Percentiles rank a stretch among this genome's conserved stretches.
phyloP scores from a whole-genome alignment of 257 asterid species.

The Gentiana macrophylla region DNA sequence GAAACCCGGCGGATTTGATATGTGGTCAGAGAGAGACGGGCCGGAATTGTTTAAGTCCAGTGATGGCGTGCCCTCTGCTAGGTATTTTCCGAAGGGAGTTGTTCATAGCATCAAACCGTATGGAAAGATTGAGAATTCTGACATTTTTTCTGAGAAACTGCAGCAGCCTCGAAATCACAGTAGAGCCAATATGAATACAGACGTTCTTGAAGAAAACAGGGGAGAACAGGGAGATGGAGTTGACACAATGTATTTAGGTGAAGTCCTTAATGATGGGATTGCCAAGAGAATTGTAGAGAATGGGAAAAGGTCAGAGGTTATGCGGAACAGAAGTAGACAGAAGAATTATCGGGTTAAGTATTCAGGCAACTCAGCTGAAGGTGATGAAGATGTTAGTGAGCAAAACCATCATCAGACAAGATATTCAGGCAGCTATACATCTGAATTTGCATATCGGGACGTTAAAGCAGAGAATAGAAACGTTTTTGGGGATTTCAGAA shows the following conservation, averaged over 20 bases:
- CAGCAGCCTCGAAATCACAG: background rate
- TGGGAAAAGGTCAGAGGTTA: conserved; percentile 14
- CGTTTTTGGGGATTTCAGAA: too few relatives aligned
- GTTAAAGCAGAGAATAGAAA: too few relatives aligned
- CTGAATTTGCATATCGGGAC: too few relatives aligned
- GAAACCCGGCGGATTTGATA: conserved; percentile 89
- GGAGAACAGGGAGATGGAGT: conserved; percentile 9
- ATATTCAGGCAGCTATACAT: too few relatives aligned
- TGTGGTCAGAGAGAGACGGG: conserved; percentile 92
- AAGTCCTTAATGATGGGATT: too few relatives aligned
- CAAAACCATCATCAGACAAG: too few relatives aligned
- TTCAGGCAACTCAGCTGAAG: too few relatives aligned
- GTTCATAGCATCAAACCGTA: conserved; percentile 75
- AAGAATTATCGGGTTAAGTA: background rate
- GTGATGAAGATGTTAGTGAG: too few relatives aligned
- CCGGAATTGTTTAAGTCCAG: conserved; percentile 67
- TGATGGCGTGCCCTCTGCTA: conserved; percentile 45
- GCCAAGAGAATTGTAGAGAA: conserved; percentile 12
- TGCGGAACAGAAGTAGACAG: conserved; percentile 24
- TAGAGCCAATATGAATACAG: conserved; percentile 11
- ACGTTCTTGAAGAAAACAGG: conserved; percentile 10
- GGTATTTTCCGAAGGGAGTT: conserved; percentile 91
- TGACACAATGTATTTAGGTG: conserved; percentile 9
- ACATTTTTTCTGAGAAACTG: conserved; percentile 9
- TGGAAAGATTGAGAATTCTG: conserved; percentile 25